These are phyloP conservation scores for Mycena metata DNA, from an alignment of 768 basidiomycete genomes.

Conservation along the genomic window DNA sequence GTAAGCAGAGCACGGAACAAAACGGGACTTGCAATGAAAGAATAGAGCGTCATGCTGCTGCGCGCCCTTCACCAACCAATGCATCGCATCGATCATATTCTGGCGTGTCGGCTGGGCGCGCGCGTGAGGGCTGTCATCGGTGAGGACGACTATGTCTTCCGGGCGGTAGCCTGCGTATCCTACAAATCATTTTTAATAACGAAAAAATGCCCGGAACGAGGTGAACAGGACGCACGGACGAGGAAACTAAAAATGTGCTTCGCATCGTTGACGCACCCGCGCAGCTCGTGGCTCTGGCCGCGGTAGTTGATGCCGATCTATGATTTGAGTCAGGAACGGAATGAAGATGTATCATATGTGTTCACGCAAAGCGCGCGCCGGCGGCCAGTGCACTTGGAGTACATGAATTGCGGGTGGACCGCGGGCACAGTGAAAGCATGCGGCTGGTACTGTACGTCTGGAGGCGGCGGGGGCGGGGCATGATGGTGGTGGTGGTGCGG, in stretches of 20 bases:
- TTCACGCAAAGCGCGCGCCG: conserved; percentile 37
- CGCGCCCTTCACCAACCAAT: conserved; percentile 78
- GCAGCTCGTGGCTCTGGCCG: conserved; percentile 72
- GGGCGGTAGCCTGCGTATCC: conserved; percentile 61
- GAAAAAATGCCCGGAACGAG: conserved; percentile 8
- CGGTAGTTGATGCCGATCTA: conserved; percentile 86
- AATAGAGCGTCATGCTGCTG: conserved; percentile 79
- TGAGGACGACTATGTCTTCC: conserved; percentile 76
- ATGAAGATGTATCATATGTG: conserved; percentile 1
- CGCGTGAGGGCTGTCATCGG: conserved; percentile 67
- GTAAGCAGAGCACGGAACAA: conserved; percentile 6
- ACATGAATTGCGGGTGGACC: conserved; percentile 28
- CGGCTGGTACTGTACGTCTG: conserved; percentile 6
- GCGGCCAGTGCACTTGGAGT: conserved; percentile 40
- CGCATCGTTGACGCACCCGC: conserved; percentile 88
- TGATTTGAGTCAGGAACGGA: conserved; percentile 11
- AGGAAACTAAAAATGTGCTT: conserved; percentile 77
- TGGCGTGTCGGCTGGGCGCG: conserved; percentile 58
- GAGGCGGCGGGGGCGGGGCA: not conserved
- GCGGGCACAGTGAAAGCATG: not conserved
- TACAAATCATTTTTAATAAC: conserved; percentile 11
- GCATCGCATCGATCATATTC: conserved; percentile 65
- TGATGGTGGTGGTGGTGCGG: conserved; percentile 13
- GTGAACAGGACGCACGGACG: conserved; percentile 56
- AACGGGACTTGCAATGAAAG: conserved; percentile 68